phyloP scores from a whole-genome alignment of 805 yeast species.

The Candida chauliodis region DNA sequence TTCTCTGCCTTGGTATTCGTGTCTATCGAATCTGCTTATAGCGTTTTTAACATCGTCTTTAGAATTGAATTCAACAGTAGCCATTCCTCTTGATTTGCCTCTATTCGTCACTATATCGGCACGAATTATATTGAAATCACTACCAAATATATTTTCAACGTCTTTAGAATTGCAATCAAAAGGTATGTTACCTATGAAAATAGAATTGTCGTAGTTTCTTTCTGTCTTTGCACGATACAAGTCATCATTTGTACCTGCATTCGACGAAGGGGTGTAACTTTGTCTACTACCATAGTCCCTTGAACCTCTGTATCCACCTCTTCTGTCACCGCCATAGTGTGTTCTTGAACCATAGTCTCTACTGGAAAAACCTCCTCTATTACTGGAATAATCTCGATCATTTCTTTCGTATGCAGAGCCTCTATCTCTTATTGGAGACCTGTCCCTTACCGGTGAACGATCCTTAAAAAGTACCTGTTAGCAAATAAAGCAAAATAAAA shows the following conservation, averaged over 20 bases:
- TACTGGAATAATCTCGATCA: constrained; percentile 7
- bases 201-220: constrained; percentile 64
- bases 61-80: constrained; percentile 77
- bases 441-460: constrained; percentile 15
- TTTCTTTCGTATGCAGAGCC: background rate
- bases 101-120: constrained; percentile 79
- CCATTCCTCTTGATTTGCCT: constrained; percentile 86
- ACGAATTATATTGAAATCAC: constrained; percentile 52
- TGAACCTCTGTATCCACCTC: constrained; percentile 22
- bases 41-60: constrained; percentile 68
- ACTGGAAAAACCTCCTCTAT: constrained; percentile 6
- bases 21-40: constrained; percentile 63
- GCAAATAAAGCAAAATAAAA: constrained; percentile 7
- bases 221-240: constrained; percentile 30
- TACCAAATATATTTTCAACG: constrained; percentile 56
- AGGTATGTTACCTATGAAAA: constrained; percentile 73
- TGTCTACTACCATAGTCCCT: constrained; percentile 19
- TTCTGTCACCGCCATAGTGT: constrained; percentile 8
- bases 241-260: constrained; percentile 23
- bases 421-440: constrained; percentile 31
- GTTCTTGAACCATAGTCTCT: constrained; percentile 13
- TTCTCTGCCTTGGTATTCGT: constrained; percentile 65
- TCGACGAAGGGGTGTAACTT: constrained; percentile 14
- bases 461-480: constrained; percentile 30
- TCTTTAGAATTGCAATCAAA: constrained; percentile 59